Percentiles rank a stretch among this genome's conserved stretches.
Conservation (phyloP, 352 stramenopile species). For the Phytophthora hybrid region DNA sequence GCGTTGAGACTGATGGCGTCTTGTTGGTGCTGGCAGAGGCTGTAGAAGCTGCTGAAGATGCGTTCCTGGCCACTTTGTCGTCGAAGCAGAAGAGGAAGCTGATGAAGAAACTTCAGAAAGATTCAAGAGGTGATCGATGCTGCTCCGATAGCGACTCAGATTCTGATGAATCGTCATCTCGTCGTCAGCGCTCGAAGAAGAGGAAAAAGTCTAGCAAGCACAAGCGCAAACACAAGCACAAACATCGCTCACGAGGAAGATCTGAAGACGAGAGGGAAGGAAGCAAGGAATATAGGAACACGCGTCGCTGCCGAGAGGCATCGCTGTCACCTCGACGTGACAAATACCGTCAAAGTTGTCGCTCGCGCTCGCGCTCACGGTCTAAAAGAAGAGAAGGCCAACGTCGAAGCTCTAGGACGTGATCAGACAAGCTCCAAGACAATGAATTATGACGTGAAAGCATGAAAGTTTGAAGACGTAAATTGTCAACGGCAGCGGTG, state of each 20-base stretch:
- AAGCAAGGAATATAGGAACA: not conserved
- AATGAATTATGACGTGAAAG: not conserved
- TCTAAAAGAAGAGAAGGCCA: slow-evolving; percentile 6
- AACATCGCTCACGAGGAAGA: slow-evolving; percentile 9
- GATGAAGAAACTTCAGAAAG: slow-evolving; percentile 67
- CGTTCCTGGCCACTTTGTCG: slow-evolving; percentile 64
- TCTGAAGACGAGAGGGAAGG: slow-evolving; percentile 18
- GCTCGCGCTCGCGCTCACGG: slow-evolving; percentile 23
- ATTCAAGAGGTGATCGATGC: slow-evolving; percentile 6
- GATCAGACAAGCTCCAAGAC: not conserved
- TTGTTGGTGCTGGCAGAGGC: slow-evolving; percentile 14
- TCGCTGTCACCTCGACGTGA: slow-evolving; percentile 13
- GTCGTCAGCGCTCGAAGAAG: slow-evolving; percentile 26
- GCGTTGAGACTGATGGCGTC: slow-evolving; percentile 1
- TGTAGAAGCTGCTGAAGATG: slow-evolving; percentile 43
- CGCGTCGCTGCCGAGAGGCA: slow-evolving; percentile 12
- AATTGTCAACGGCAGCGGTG: not conserved
- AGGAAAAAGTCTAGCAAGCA: slow-evolving; percentile 39
- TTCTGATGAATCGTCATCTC: slow-evolving; percentile 19
- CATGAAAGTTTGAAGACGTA: too few relatives aligned
- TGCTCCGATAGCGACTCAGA: slow-evolving; percentile 31
- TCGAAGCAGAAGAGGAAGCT: slow-evolving; percentile 71
- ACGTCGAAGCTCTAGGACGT: slow-evolving; percentile 1
- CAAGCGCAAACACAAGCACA: slow-evolving; percentile 32
- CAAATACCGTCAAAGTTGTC: not conserved